Base-by-base conservation (phyloP, 768 basidiomycete genomes). In the Hygrocybe coccinea region DNA sequence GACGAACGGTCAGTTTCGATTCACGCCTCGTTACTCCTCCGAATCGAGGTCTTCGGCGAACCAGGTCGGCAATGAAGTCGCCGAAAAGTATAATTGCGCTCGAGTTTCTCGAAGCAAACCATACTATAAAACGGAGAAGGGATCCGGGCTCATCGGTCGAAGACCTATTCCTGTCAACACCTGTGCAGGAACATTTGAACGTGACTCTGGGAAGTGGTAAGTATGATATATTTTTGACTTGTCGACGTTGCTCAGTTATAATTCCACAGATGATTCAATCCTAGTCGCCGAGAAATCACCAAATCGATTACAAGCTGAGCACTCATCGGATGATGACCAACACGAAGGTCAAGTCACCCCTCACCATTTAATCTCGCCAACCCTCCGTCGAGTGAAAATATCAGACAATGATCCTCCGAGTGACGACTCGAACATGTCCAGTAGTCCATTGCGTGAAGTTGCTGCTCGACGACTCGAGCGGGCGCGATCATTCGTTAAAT, bases 291-390 rank as follows among this genome's bases (percentile, higher is more conserved):
- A 50, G 2, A 19, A 10, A 36, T 54, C 33, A 14, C 36, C 53
- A 8, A 43, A n/a, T 45, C 29, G 34, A 19, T 15, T 43, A 8
- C 53, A 56, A 22, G 35, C 57, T 1, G 69, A 77, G 51, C 64
- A 72, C 11, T 82, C 83, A 2, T 87, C 86, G 2, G 86, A 88
- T 60, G 85, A 89, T 55, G 84, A 87, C 58, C 78, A 77, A 0
- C 75, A 76, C 57, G 56, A 81, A 24, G 85, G 85, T 0, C 84
- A 86, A 65, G 83, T 87, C 15, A 87, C 84, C 0, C 85, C 86
- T n/a, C 79, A 79, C 57, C 83, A 83, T 61, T 67, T 88, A 33
- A 79, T 82, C 37, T 89, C 86, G 7, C 85, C 86, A 5, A 76
- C 73, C 19, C 67, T 79, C 39, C 80, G 75, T 35, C 76, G 78